Base-by-base conservation (phyloP, 805 yeast species). In the Candida caryicola region DNA sequence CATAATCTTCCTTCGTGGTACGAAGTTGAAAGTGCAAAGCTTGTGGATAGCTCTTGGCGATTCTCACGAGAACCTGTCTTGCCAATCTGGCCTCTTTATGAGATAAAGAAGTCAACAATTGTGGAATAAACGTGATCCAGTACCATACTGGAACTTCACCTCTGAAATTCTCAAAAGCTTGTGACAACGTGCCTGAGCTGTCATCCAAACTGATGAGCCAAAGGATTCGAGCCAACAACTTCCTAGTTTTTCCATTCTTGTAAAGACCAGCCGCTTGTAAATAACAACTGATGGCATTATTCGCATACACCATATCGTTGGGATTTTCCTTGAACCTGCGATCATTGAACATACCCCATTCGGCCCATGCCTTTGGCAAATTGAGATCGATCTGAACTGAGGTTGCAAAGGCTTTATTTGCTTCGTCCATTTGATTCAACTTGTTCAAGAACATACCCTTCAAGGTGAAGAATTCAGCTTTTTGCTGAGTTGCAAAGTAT, bases 121-220 rank as follows among this genome's bases (percentile, higher is more conserved):
- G 99, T 2, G 99, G 99, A 49, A 93, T 89, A 54, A 85, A 93
- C 0, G 98, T 88, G 31, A 93, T 88, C 98, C 98, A 93, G 60
- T 91, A 91, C 99, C 99, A 93, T 2, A 91, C 96, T 4, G 99
- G 99, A 29, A 88, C 88, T 47, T 95, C 99, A 15, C 98, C 97
- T 45, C 90, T 78, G 59, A 87, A 93, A 34, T 85, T 81, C 39
- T 89, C 96, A 61, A 91, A 91, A 0, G 97, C 95, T 44, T 81
- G 81, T 0, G 95, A 79, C 33, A 93, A 70, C 0, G 89, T 76
- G 1, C 95, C 95, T 4, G 79, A 70, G 1, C 83, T 70, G 59
- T 93, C 96, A 61, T 93, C 98, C 62, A 91, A 70, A 44, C 96
- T 82, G 38, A 93, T 81, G 44, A 93, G 74, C 99, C 99, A 93